A percentile compares a stretch with the other conserved stretches of the same genome.
phyloP scores from a whole-genome alignment of 164 flowering plant species.

The Magnolia sinica region DNA sequence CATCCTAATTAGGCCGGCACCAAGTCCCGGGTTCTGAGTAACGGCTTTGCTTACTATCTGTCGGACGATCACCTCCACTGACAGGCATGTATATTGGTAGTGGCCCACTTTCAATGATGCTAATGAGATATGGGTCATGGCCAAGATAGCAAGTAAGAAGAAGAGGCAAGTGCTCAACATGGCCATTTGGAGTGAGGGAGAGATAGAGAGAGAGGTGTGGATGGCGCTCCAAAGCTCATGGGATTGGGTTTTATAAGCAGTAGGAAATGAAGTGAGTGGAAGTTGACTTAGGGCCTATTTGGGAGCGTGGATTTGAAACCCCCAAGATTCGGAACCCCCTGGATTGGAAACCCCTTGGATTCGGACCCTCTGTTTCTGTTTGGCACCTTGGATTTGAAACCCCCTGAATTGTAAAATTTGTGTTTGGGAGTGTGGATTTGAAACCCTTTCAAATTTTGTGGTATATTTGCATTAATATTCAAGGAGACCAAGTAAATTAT shows the following conservation, averaged over 20 bases:
- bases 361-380: too few species aligned
- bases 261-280: not conserved
- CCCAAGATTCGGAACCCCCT: too few species aligned
- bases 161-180: not conserved
- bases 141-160: not conserved
- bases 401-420: too few species aligned
- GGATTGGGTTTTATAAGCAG: not conserved
- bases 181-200: conserved; percentile 3
- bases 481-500: too few species aligned
- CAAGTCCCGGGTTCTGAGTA: conserved; percentile 43
- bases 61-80: conserved; percentile 22
- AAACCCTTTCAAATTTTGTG: too few species aligned
- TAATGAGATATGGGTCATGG: not conserved
- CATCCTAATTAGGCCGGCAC: conserved; percentile 58
- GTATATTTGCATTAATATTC: too few species aligned
- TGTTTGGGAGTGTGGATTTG: too few species aligned
- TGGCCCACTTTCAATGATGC: conserved; percentile 18
- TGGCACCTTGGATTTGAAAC: too few species aligned
- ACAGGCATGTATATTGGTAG: conserved; percentile 18
- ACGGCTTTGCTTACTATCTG: conserved; percentile 38
- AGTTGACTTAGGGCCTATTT: too few species aligned
- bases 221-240: not conserved
- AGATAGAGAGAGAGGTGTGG: not conserved
- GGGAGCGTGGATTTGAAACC: too few species aligned
- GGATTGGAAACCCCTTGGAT: too few species aligned